Evolutionary conservation across 1,284 basidiomycete genomes (phyloP).

Genomic region (Exsudoporus floridanus): DNA sequence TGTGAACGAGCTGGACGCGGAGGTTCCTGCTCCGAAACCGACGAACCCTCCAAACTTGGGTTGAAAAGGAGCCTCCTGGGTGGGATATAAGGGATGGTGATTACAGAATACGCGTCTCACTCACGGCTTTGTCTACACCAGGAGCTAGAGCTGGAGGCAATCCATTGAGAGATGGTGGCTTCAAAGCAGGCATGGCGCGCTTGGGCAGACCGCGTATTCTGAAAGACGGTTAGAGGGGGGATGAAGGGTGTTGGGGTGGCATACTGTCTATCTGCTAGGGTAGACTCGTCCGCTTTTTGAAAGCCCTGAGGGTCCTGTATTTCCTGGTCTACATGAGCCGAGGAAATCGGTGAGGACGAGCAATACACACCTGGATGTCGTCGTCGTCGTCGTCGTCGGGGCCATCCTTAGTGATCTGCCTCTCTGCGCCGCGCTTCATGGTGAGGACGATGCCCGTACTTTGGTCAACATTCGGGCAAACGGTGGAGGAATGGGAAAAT

Average conservation of each 20-base stretch:
- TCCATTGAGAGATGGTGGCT: conserved; percentile 28
- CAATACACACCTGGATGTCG: conserved; percentile 33
- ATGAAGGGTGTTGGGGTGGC: conserved; percentile 19
- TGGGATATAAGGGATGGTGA: conserved; percentile 6
- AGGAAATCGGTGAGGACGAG: background rate
- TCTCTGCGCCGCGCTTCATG: conserved; percentile 78
- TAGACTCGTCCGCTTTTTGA: conserved; percentile 54
- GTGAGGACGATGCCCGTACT: conserved; percentile 11
- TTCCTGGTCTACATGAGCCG: conserved; percentile 38
- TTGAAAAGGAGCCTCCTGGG: conserved; percentile 23
- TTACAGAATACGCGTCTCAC: conserved; percentile 18
- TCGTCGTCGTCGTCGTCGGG: conserved; percentile 44
- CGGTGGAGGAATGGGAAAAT: conserved; percentile 11
- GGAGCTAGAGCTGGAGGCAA: conserved; percentile 13
- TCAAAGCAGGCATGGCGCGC: conserved; percentile 37
- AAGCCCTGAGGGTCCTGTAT: conserved; percentile 45
- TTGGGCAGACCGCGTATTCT: conserved; percentile 62
- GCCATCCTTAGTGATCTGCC: conserved; percentile 65
- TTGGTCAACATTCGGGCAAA: conserved; percentile 2
- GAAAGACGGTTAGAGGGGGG: conserved; percentile 11
- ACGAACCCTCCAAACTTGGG: conserved; percentile 47
- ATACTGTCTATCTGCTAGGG: conserved; percentile 52
- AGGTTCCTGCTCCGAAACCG: conserved; percentile 45
- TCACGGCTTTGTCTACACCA: conserved; percentile 26
- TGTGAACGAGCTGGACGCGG: conserved; percentile 34